Percentiles rank a stretch among this genome's conserved stretches.
These are phyloP conservation scores for Mortierella antarctica DNA, from an alignment of 192 early-diverging fungal genomes.

Conservation along the genomic window DNA sequence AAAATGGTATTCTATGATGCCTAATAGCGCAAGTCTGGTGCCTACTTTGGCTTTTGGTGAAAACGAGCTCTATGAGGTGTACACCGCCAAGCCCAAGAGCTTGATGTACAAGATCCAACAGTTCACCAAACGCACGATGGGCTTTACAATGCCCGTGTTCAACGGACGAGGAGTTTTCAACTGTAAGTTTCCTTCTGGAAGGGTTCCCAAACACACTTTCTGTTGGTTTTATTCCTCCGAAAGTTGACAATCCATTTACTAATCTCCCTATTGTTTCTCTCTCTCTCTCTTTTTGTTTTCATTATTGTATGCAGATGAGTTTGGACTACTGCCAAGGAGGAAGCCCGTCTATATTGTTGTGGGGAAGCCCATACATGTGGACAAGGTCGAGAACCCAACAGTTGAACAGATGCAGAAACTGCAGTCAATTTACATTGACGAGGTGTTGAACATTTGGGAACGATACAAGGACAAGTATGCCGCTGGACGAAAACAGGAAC, in stretches of 20 bases:
- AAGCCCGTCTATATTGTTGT: constrained; percentile 64
- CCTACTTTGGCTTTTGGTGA: constrained; percentile 94
- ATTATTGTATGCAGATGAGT: constrained; percentile 51
- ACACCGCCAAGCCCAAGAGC: constrained; percentile 72
- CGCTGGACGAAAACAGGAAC: constrained; percentile 66
- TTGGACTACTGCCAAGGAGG: constrained; percentile 60
- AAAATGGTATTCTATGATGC: neutral
- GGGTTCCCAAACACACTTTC: neutral
- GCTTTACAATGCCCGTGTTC: constrained; percentile 81
- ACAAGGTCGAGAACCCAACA: constrained; percentile 62
- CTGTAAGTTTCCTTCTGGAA: constrained; percentile 65
- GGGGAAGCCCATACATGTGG: constrained; percentile 73
- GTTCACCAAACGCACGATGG: constrained; percentile 68
- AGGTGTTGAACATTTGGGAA: constrained; percentile 68
- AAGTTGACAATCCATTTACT: constrained; percentile 4
- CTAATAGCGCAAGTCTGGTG: constrained; percentile 73
- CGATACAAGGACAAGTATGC: constrained; percentile 78
- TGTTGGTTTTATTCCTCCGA: constrained; percentile 1
- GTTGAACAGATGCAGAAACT: constrained; percentile 66
- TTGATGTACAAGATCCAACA: constrained; percentile 72
- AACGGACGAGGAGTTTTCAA: constrained; percentile 88
- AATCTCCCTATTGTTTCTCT: neutral
- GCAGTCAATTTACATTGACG: constrained; percentile 74
- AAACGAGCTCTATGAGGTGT: constrained; percentile 86
- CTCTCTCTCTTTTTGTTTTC: constrained; percentile 24